Evolutionary conservation across 129 eudicot genomes (phyloP).

Genomic region (Kitagawia praeruptora): DNA sequence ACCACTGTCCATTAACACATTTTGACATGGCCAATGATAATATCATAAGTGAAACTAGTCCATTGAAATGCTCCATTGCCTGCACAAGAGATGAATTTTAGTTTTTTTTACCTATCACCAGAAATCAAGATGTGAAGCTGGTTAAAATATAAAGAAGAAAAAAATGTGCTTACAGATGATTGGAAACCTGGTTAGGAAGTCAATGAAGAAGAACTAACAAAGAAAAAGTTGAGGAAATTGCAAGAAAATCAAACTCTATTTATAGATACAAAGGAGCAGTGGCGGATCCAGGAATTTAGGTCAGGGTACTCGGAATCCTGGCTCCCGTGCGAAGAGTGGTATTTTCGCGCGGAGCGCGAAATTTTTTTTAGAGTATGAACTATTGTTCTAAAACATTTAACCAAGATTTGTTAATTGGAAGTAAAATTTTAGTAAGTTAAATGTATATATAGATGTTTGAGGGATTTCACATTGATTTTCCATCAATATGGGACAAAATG

Average conservation of each 20-base stretch:
- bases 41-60: conserved; percentile 5
- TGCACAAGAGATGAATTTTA: background rate
- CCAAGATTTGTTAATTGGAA: too few species aligned
- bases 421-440: too few species aligned
- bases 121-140: background rate
- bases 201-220: background rate
- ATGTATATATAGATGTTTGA: too few species aligned
- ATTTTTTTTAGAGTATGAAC: too few species aligned
- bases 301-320: too few species aligned
- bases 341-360: too few species aligned
- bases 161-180: conserved; percentile 6
- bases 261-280: background rate
- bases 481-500: too few species aligned
- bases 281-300: too few species aligned
- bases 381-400: too few species aligned
- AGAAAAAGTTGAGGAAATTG: conserved; percentile 3
- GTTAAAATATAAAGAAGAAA: background rate
- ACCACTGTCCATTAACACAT: conserved; percentile 20
- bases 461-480: too few species aligned
- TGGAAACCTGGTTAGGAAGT: background rate
- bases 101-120: background rate
- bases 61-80: conserved; percentile 16
- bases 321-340: too few species aligned
- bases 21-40: conserved; percentile 4
- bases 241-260: background rate